Evolutionary conservation across 2,329 filamentous ascomycete genomes (phyloP).

Genomic region (Penicillium glabrum): DNA sequence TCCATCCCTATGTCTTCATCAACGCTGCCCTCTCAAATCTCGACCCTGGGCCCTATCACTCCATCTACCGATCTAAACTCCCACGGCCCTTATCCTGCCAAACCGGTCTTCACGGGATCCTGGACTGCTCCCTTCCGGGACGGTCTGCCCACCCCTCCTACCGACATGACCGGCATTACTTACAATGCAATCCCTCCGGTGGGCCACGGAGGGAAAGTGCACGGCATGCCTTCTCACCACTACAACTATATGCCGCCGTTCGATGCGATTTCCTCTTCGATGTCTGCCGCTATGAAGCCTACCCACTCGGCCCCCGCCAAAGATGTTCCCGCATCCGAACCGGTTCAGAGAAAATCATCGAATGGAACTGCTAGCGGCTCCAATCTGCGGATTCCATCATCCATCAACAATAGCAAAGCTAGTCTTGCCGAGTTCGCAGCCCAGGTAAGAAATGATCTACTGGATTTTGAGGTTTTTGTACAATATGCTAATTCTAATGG

Average conservation of each 20-base stretch:
- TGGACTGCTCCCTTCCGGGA: slow-evolving; percentile 40
- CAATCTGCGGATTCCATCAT: slow-evolving; percentile 68
- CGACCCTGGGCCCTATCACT: slow-evolving; percentile 28
- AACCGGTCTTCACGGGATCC: slow-evolving; percentile 20
- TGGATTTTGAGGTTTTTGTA: neutral
- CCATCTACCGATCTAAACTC: slow-evolving; percentile 25
- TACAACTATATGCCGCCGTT: slow-evolving; percentile 25
- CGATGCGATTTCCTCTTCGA: slow-evolving; percentile 21
- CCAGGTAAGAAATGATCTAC: slow-evolving; percentile 54
- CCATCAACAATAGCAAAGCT: slow-evolving; percentile 73
- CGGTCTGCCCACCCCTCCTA: slow-evolving; percentile 43
- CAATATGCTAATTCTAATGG: neutral
- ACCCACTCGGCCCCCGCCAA: slow-evolving; percentile 24
- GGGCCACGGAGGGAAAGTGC: slow-evolving; percentile 32
- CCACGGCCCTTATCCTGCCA: slow-evolving; percentile 12
- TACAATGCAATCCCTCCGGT: slow-evolving; percentile 34
- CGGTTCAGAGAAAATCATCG: slow-evolving; percentile 27
- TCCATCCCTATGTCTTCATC: slow-evolving; percentile 35
- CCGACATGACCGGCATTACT: slow-evolving; percentile 44
- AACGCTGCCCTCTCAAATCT: slow-evolving; percentile 26
- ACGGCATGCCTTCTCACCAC: slow-evolving; percentile 25
- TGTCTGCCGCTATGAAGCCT: slow-evolving; percentile 24
- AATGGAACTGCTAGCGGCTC: slow-evolving; percentile 43
- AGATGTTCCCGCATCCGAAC: slow-evolving; percentile 20
- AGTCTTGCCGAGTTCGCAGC: slow-evolving; percentile 81